phyloP scores from a whole-genome alignment of 1,284 basidiomycete species.

The Porogramme epimiltina region DNA sequence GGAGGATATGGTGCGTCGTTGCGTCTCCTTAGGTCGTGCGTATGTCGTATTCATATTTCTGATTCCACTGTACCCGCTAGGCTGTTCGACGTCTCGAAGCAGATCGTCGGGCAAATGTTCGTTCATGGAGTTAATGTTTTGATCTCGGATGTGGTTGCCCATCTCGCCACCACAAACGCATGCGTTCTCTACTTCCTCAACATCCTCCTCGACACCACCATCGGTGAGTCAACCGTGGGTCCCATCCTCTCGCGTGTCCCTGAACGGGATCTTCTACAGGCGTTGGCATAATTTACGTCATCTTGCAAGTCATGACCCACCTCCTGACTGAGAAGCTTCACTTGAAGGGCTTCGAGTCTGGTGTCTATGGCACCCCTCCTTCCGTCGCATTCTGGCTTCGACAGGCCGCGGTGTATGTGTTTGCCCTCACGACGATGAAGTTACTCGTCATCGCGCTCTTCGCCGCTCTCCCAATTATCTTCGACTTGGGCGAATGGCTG shows the following conservation, averaged over 20 bases:
- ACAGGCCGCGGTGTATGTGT: conserved; percentile 87
- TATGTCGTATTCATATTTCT: not conserved
- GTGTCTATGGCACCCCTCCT: conserved; percentile 86
- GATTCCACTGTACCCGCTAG: conserved; percentile 47
- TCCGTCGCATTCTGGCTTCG: conserved; percentile 74
- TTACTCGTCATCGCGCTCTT: conserved; percentile 79
- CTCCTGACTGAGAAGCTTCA: conserved; percentile 67
- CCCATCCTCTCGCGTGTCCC: not conserved
- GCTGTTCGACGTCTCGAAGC: conserved; percentile 90
- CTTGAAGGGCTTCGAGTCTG: conserved; percentile 81
- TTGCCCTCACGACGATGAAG: conserved; percentile 90
- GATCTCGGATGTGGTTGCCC: conserved; percentile 71
- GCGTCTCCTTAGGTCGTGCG: not conserved
- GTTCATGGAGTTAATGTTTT: conserved; percentile 88
- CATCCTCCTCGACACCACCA: conserved; percentile 91
- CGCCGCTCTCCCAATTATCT: conserved; percentile 71
- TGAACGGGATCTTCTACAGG: conserved; percentile 45
- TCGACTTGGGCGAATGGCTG: conserved; percentile 79
- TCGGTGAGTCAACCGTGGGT: conserved; percentile 55
- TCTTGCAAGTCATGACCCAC: conserved; percentile 72
- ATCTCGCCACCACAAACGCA: conserved; percentile 74
- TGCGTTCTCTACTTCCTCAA: conserved; percentile 95
- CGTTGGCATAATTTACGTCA: conserved; percentile 82
- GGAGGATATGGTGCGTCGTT: conserved; percentile 83
- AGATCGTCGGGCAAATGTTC: conserved; percentile 89